Evolutionary conservation across 2,329 filamentous ascomycete genomes (phyloP).

Genomic region (Akanthomyces muscarius): DNA sequence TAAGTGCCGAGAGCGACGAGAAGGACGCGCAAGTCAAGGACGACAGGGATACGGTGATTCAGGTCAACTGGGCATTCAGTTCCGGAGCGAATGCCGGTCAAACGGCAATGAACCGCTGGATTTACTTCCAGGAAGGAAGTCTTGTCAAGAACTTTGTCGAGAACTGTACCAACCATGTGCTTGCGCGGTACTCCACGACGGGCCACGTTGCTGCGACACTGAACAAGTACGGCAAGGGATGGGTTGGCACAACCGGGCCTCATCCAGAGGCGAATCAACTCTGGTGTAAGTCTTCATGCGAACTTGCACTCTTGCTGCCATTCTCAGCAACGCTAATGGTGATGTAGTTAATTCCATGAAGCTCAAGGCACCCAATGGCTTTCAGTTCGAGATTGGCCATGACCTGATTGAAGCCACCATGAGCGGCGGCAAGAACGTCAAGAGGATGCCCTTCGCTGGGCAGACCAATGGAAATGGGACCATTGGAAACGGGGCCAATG

Average conservation of each 20-base stretch:
- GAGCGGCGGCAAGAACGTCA: conserved; percentile 9
- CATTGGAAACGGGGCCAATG: too few relatives aligned
- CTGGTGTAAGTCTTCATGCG: conserved; percentile 30
- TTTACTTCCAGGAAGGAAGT: conserved; percentile 27
- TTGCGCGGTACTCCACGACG: conserved; percentile 24
- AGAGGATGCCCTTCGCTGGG: background rate
- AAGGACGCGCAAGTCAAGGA: conserved; percentile 20
- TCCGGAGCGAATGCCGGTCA: conserved; percentile 15
- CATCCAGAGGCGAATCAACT: conserved; percentile 25
- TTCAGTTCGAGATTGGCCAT: conserved; percentile 23
- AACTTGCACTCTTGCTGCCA: too few relatives aligned
- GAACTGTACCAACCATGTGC: conserved; percentile 12
- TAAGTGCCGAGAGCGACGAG: conserved; percentile 17
- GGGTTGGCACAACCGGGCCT: conserved; percentile 25
- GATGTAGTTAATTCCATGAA: conserved; percentile 15
- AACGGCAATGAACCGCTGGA: conserved; percentile 21
- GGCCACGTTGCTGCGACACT: conserved; percentile 25
- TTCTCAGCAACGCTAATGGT: background rate
- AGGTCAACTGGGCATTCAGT: conserved; percentile 25
- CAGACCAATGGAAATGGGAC: background rate
- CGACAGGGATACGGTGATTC: conserved; percentile 22
- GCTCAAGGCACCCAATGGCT: conserved; percentile 23
- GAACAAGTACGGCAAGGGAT: conserved; percentile 23
- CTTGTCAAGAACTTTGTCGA: conserved; percentile 20
- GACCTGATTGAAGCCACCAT: conserved; percentile 24